A percentile compares a stretch with the other conserved stretches of the same genome.
Evolutionary conservation across 164 flowering plant species (phyloP).

Genomic region (Aristolochia contorta): DNA sequence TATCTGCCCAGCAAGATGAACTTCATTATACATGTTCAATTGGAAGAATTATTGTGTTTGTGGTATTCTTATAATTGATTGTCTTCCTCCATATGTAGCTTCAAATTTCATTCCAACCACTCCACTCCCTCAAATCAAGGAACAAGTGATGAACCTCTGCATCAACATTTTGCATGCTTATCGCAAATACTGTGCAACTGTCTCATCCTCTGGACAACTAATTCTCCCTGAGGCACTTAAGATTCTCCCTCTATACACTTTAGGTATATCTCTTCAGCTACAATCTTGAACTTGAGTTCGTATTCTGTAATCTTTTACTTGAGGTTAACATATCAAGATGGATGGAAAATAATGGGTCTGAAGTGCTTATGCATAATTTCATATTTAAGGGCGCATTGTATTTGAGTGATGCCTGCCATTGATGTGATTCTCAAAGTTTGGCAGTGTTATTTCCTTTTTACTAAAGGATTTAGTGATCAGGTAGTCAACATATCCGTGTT

Average conservation of each 20-base stretch:
- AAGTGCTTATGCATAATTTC: neutral
- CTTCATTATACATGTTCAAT: too few species aligned
- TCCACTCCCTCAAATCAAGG: constrained; percentile 63
- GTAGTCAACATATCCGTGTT: too few species aligned
- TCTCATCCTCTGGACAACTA: constrained; percentile 89
- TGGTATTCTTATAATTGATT: too few species aligned
- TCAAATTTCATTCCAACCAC: constrained; percentile 61
- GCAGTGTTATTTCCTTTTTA: neutral
- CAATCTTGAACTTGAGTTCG: too few species aligned
- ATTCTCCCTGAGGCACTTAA: constrained; percentile 98
- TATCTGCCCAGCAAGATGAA: too few species aligned
- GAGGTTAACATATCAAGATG: too few species aligned
- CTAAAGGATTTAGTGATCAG: neutral
- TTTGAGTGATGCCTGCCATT: neutral
- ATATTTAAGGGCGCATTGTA: neutral
- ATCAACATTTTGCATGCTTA: constrained; percentile 66
- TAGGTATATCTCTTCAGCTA: constrained; percentile 39
- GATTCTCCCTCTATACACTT: constrained; percentile 77
- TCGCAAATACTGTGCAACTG: constrained; percentile 95
- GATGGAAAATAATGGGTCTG: too few species aligned
- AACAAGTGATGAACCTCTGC: constrained; percentile 64
- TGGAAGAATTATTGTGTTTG: too few species aligned
- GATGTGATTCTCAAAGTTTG: neutral
- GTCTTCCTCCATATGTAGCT: constrained; percentile 29
- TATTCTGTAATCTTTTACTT: too few species aligned